Base-by-base conservation (phyloP, 108 stramenopile genomes). In the Discostella stelligeroides region DNA sequence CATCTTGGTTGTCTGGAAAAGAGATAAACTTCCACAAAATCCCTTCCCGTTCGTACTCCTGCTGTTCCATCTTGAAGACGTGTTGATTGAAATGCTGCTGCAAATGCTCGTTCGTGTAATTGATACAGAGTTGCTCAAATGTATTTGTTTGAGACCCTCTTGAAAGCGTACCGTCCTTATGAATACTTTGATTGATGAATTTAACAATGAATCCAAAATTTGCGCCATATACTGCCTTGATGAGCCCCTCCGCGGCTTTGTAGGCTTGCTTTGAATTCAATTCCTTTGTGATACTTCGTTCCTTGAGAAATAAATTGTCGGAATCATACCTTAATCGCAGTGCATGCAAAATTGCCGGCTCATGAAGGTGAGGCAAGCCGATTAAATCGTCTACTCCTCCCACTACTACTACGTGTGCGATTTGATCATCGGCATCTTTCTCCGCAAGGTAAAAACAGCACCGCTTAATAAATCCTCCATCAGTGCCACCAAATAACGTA, bases 91-190 rank as follows among this genome's bases (percentile, higher is more conserved):
- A 97, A 66, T 94, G 89, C 73, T 93, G 92, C 70, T 97, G 94
- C 40, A 97, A 75, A 59, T 90, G 95, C 69, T 97, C 97, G 51
- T 97, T 97, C 47, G 92, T 87, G 72, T 96, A 97, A 62, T 97
- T 97, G 84, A 97, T 97, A 54, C 91, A 94, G 9, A 97, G 80
- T 59, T 96, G 92, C 66, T 94, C 96, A 59, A 95, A 97, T 18
- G 89, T 70, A 51, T 97, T 95, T 7, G 86, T 78, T 58, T 86
- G 82, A 64, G 96, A 96, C 28, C 15, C 30, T 15, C 15, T 21
- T 54, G 63, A 49, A 28, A 66, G 39, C 54, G 48, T 63, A 20
- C 68, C 72, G 21, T 79, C 76, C n/a, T 58, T 75, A 9, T 57
- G 54, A 25, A 81, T 86, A 27, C 78, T 59, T 14, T 63, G 18